phyloP scores from a whole-genome alignment of 2,329 filamentous ascomycete genomes.

The Lasiodiplodia sp. region DNA sequence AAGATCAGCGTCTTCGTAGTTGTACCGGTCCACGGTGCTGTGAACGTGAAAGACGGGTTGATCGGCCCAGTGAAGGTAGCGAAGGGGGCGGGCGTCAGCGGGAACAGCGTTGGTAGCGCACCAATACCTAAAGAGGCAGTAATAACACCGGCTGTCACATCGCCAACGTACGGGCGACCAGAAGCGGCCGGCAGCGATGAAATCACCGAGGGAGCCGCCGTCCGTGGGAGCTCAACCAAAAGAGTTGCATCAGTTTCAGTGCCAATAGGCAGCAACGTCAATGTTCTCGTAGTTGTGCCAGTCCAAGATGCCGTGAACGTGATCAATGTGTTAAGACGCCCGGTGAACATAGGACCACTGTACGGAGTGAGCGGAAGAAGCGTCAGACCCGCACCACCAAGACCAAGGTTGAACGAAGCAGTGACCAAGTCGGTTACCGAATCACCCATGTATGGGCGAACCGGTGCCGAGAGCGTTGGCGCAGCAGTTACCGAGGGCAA shows the following conservation, averaged over 20 bases:
- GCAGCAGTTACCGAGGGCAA: neutral
- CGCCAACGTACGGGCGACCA: slow-evolving; percentile 3
- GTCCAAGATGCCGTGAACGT: neutral
- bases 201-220: neutral
- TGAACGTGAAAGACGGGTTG: neutral
- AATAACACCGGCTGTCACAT: neutral
- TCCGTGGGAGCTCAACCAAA: neutral
- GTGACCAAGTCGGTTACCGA: neutral
- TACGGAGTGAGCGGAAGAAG: neutral
- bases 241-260: neutral
- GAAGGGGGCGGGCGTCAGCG: neutral
- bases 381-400: neutral
- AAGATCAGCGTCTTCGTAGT: neutral
- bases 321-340: neutral
- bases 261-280: neutral
- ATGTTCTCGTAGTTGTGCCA: neutral
- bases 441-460: neutral
- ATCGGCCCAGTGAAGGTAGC: neutral
- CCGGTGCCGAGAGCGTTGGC: no score
- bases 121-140: neutral
- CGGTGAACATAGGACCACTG: neutral
- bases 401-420: neutral
- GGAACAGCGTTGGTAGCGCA: neutral
- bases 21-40: neutral
- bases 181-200: no score